These are phyloP conservation scores for Auricularia cornea DNA, from an alignment of 768 basidiomycete species.

Conservation along the genomic window DNA sequence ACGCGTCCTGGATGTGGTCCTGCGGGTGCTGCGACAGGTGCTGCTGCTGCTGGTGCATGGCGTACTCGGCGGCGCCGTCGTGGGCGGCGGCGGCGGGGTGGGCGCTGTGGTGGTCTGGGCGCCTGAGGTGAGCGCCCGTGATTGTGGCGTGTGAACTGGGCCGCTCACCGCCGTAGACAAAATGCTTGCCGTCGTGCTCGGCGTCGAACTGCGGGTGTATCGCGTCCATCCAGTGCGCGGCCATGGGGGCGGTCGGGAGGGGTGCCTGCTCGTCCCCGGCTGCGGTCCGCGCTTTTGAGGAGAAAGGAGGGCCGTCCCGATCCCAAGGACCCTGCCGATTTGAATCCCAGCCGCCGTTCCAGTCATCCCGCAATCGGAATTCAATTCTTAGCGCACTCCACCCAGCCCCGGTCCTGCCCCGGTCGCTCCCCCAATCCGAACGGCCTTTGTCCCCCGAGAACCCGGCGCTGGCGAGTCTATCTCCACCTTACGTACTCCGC, in stretches of 20 bases:
- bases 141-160: neutral
- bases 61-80: neutral
- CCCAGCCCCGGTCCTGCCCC: too few species aligned
- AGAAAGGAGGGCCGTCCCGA: neutral
- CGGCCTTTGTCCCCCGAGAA: too few species aligned
- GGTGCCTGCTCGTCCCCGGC: neutral
- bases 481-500: too few species aligned
- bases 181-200: neutral
- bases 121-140: neutral
- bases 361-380: neutral
- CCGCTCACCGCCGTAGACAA: neutral
- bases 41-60: neutral
- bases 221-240: neutral
- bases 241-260: neutral
- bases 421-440: too few species aligned
- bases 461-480: too few species aligned
- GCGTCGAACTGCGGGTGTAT: neutral
- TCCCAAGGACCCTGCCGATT: neutral
- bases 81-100: neutral
- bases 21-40: neutral
- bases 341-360: neutral
- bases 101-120: neutral
- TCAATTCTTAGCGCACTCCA: neutral
- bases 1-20: neutral
- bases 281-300: neutral